These are phyloP conservation scores for Penicillium argentinense DNA, from an alignment of 495 filamentous ascomycete genomes.

Conservation along the genomic window DNA sequence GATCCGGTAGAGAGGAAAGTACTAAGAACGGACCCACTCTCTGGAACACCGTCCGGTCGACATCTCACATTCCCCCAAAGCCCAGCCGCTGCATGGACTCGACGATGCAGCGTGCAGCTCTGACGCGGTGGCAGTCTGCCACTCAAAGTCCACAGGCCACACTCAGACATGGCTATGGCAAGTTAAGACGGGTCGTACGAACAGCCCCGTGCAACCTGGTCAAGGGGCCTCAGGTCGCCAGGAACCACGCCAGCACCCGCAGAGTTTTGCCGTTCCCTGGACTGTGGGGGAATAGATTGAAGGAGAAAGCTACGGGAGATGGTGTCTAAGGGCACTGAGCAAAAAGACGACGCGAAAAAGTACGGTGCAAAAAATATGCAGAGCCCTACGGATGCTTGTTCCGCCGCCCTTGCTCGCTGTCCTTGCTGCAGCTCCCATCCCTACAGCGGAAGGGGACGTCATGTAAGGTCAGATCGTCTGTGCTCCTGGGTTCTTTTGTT, in stretches of 20 bases:
- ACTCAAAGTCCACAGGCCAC: not conserved
- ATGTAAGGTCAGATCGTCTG: conserved; percentile 49
- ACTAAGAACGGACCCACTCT: conserved; percentile 1
- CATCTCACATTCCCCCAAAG: conserved; percentile 31
- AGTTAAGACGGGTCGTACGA: not conserved
- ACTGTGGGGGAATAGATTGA: not conserved
- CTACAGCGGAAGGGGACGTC: conserved; percentile 36
- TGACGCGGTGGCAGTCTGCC: not conserved
- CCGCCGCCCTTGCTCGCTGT: conserved; percentile 41
- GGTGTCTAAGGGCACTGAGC: not conserved
- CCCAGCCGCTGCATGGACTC: conserved; percentile 22
- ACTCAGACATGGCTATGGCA: too few species aligned
- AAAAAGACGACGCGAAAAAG: not conserved
- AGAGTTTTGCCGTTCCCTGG: not conserved
- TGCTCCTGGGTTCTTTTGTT: conserved; percentile 43
- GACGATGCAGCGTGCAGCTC: not conserved
- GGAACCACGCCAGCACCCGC: not conserved
- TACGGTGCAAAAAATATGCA: not conserved
- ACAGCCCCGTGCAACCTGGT: not conserved
- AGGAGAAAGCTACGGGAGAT: not conserved
- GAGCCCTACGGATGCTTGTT: conserved; percentile 14
- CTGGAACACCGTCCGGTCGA: conserved; percentile 14
- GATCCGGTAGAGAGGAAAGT: too few species aligned
- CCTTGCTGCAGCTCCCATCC: conserved; percentile 48
- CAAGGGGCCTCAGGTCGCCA: not conserved